These are phyloP conservation scores for Alloteropsis semialata DNA, from an alignment of 176 grass and related monocot genomes.

Conservation along the genomic window DNA sequence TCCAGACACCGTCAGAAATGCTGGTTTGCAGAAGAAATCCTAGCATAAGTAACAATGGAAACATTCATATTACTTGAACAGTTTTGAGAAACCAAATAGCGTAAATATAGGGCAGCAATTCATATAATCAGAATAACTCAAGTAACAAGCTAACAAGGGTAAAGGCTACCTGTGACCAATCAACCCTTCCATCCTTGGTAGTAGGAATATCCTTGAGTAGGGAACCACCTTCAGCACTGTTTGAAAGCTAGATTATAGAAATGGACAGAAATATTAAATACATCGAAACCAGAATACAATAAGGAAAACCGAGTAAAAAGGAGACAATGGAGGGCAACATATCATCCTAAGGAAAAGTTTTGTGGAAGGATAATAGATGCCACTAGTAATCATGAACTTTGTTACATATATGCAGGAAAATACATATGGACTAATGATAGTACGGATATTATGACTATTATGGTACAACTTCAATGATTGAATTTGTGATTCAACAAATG, in stretches of 20 bases:
- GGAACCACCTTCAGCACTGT: slow-evolving; percentile 66
- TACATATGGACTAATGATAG: background rate
- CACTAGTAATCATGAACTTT: background rate
- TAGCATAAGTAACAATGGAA: slow-evolving; percentile 31
- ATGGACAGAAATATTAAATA: background rate
- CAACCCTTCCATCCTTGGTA: slow-evolving; percentile 81
- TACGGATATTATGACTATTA: no score
- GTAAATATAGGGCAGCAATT: background rate
- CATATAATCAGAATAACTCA: slow-evolving; percentile 7
- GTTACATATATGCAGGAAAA: background rate
- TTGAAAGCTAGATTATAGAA: slow-evolving; percentile 76
- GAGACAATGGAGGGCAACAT: background rate
- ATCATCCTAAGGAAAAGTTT: slow-evolving; percentile 13
- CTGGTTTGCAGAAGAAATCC: slow-evolving; percentile 99
- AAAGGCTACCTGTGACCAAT: slow-evolving; percentile 92
- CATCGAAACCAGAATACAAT: background rate
- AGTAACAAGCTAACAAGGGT: background rate
- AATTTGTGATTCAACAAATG: no score
- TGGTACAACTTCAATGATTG: no score
- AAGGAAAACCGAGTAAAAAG: slow-evolving; percentile 1
- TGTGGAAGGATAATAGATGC: background rate
- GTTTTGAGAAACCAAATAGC: slow-evolving; percentile 20
- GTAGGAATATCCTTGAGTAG: slow-evolving; percentile 70
- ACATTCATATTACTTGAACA: slow-evolving; percentile 19
- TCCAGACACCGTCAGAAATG: slow-evolving; percentile 95